Evolutionary conservation across 352 stramenopile species (phyloP), one percentile per base, ranked within the genome.

Genomic region (Globisporangium splendens): DNA sequence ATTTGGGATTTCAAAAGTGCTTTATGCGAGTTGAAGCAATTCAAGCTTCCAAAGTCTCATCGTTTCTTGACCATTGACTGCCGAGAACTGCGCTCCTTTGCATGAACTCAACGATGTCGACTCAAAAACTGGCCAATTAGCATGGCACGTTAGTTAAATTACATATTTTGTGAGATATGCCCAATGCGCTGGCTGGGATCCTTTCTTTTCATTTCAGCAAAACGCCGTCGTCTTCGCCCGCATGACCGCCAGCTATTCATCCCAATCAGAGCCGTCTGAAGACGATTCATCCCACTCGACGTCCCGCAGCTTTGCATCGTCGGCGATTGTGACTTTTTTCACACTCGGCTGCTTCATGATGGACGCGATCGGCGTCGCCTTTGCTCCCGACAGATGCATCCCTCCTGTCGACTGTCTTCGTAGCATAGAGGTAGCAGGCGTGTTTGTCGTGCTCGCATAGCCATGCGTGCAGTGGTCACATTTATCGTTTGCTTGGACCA

Each of bases 401-500:
- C 35, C 38, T 3, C 38, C 47, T n/a, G 41, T 31, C 38, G 56
- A 44, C 41, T 55, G 46, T 8, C 46, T 20, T 44, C 46, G 21
- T 12, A 28, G 39, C 12, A n/a, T 17, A 43, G 10, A 3, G 38
- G 13, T 44, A 10, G 13, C 38, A 44, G 24, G 13, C 2, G 46
- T 10, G 18, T 51, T 22, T 3, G 46, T 10, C 11, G 15, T 18
- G 11, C 13, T 18, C 18, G 46, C 14, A 17, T 17, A 14, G 38
- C 62, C 59, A 10, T 77, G 68, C 57, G 66, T 75, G 61, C 79
- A 90, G 64, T 90, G 79, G 4, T 56, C 58, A 28, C 79, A 90
- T 55, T 68, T 74, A 17, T 72, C 73, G 54, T 72, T 83, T 15
- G 63, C 51, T 59, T 75, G 51, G 12, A 90, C 63, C 18, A 90